Percentiles rank a stretch among this genome's conserved stretches.
phyloP scores from a whole-genome alignment of 768 basidiomycete species.

The Leccinum subgranulosum region DNA sequence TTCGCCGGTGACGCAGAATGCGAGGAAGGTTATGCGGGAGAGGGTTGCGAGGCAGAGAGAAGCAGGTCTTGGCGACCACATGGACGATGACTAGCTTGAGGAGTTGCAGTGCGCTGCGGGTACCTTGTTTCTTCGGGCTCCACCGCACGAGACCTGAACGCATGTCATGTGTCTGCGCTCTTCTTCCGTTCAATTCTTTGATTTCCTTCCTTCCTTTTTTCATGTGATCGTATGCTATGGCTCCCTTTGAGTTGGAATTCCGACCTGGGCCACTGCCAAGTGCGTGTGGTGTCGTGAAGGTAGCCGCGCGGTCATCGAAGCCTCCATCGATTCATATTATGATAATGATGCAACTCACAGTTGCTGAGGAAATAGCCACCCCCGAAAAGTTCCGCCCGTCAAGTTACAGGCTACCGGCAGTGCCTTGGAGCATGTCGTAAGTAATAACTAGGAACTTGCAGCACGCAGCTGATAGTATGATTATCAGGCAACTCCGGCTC shows the following conservation, averaged over 20 bases:
- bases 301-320: not conserved
- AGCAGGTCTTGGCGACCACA: slow-evolving; percentile 34
- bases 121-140: not conserved
- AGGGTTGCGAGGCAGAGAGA: slow-evolving; percentile 40
- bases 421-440: slow-evolving; percentile 14
- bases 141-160: not conserved
- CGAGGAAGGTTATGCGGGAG: slow-evolving; percentile 43
- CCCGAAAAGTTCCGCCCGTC: slow-evolving; percentile 6
- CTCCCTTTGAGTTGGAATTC: slow-evolving; percentile 2
- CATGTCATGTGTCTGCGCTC: not conserved
- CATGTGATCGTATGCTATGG: slow-evolving; percentile 6
- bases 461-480: not conserved
- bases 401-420: not conserved
- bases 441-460: not conserved
- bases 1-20: slow-evolving; percentile 45
- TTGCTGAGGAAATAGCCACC: slow-evolving; percentile 7
- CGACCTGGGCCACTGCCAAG: not conserved
- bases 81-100: slow-evolving; percentile 39
- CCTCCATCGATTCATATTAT: not conserved
- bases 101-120: not conserved
- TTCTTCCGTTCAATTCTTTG: not conserved
- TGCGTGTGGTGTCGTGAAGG: not conserved
- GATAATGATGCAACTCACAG: not conserved
- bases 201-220: not conserved
- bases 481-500: not conserved